Evolutionary conservation across 176 grass and related monocot species (phyloP).

Genomic region (Eleusine indica): DNA sequence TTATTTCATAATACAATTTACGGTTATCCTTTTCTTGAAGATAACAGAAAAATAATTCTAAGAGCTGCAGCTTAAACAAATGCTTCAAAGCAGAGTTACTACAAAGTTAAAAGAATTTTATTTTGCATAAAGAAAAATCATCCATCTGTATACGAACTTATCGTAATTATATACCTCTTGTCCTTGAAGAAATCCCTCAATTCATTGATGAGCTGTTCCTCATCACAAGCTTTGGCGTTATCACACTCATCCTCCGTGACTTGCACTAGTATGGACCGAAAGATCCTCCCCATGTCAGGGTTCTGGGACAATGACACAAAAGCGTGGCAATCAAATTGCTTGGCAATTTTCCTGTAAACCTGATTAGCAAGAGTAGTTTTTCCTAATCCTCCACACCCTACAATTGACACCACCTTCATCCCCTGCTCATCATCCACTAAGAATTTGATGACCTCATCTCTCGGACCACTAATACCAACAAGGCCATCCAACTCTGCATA

Average conservation of each 20-base stretch:
- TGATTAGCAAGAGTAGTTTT: conserved; percentile 56
- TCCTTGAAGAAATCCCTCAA: conserved; percentile 41
- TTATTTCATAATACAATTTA: not conserved
- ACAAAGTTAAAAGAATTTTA: not conserved
- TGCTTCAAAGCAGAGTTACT: not conserved
- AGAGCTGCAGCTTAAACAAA: not conserved
- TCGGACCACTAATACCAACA: conserved; percentile 33
- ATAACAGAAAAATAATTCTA: not conserved
- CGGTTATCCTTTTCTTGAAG: not conserved
- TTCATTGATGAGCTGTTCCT: conserved; percentile 32
- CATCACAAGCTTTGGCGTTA: not conserved
- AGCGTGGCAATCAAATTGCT: conserved; percentile 38
- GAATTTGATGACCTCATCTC: conserved; percentile 32
- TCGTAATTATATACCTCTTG: conserved; percentile 37
- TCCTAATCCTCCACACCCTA: conserved; percentile 48
- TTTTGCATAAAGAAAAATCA: not conserved
- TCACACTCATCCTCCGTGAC: conserved; percentile 25
- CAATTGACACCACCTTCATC: conserved; percentile 47
- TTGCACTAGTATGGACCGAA: conserved; percentile 34
- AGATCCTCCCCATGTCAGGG: conserved; percentile 30
- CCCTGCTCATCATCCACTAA: conserved; percentile 13
- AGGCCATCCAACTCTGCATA: conserved; percentile 30
- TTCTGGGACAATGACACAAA: conserved; percentile 46
- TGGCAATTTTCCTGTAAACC: not conserved
- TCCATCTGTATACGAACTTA: not conserved